phyloP scores from a whole-genome alignment of 73 alveolate species.

The Paramecium bursaria region DNA sequence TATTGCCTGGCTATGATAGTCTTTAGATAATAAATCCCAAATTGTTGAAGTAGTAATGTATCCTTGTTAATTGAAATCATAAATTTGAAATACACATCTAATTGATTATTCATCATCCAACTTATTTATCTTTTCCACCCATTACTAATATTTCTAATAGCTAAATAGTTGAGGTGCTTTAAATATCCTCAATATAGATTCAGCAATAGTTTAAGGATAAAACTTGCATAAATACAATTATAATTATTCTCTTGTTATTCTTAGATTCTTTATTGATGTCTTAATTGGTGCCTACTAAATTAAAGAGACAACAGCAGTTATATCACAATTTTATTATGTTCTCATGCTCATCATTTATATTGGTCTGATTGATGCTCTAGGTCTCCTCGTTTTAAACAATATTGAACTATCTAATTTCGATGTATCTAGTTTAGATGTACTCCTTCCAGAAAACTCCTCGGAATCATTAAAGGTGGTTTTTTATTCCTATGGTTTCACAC shows the following conservation, averaged over 20 bases:
- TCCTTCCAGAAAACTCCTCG: conserved; percentile 13
- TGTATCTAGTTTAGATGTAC: conserved; percentile 53
- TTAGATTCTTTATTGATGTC: conserved; percentile 6
- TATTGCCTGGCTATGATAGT: not conserved
- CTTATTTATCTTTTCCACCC: conserved; percentile 1
- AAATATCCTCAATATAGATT: not conserved
- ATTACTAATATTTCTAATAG: conserved; percentile 9
- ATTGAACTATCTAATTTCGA: no score
- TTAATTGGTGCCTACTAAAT: no score
- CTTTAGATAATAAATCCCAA: not conserved
- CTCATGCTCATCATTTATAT: no score
- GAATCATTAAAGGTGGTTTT: no score
- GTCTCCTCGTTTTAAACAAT: no score
- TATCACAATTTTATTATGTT: no score
- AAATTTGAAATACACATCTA: not conserved
- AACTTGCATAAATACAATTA: not conserved
- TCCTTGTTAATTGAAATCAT: conserved; percentile 24
- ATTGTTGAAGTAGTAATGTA: conserved; percentile 13
- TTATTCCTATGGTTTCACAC: no score
- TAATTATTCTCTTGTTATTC: conserved; percentile 19
- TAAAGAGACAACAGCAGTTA: no score
- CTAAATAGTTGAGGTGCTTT: conserved; percentile 8
- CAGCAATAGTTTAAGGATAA: not conserved
- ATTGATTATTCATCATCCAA: conserved; percentile 14
- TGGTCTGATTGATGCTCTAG: no score